phyloP scores from a whole-genome alignment of 805 yeast species.

The Lipomyces starkeyi region DNA sequence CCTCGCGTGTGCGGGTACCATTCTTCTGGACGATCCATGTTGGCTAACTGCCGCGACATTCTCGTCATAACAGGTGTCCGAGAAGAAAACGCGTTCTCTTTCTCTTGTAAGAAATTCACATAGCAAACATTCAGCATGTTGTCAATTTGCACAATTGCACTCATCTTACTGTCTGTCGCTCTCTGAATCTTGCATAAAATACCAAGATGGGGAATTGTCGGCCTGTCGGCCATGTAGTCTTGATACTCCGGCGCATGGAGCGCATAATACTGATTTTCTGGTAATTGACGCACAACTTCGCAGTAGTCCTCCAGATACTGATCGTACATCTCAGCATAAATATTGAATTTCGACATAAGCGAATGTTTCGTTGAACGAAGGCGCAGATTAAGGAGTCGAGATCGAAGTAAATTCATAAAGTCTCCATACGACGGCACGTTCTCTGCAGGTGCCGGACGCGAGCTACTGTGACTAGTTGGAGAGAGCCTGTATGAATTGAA shows the following conservation, averaged over 20 bases:
- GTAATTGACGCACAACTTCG: conserved; percentile 11
- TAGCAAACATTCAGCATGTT: conserved; percentile 11
- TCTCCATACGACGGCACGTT: background rate
- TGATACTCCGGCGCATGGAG: conserved; percentile 18
- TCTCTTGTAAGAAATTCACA: conserved; percentile 7
- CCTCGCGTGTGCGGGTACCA: conserved; percentile 89
- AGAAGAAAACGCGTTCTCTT: background rate
- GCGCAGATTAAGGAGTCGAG: background rate
- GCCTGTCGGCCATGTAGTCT: conserved; percentile 23
- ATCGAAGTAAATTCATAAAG: conserved; percentile 9
- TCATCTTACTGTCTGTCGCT: background rate
- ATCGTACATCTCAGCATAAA: background rate
- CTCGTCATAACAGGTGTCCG: conserved; percentile 4
- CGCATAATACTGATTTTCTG: conserved; percentile 20
- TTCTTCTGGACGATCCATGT: conserved; percentile 65
- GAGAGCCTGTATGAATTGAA: background rate
- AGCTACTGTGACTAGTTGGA: background rate
- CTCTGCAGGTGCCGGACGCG: background rate
- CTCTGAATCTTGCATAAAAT: conserved; percentile 7
- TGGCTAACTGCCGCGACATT: conserved; percentile 37
- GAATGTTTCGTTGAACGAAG: background rate
- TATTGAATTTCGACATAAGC: background rate
- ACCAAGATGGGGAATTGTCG: conserved; percentile 29
- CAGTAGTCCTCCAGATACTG: conserved; percentile 14
- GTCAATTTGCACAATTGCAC: background rate